phyloP scores from a whole-genome alignment of 2,329 filamentous ascomycete genomes.

The Fusarium brevicatenulatum region DNA sequence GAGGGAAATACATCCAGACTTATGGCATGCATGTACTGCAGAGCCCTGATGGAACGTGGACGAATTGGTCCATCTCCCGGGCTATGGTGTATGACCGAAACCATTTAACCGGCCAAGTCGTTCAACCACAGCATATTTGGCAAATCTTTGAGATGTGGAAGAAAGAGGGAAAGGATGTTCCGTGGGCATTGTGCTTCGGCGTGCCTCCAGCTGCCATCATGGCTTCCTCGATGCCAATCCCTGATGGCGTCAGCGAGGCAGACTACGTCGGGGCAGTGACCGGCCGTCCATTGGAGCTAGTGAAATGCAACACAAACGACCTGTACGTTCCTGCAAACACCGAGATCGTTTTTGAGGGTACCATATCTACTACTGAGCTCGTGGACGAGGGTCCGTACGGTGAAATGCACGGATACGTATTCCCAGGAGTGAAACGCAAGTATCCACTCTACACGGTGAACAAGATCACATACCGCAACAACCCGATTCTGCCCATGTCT shows the following conservation, averaged over 20 bases:
- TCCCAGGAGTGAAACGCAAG: background rate
- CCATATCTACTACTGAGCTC: constrained; percentile 46
- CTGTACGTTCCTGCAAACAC: constrained; percentile 59
- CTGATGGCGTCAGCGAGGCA: constrained; percentile 54
- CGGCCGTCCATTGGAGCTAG: constrained; percentile 56
- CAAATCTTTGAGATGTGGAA: constrained; percentile 61
- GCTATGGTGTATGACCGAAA: constrained; percentile 59
- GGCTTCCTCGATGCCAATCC: constrained; percentile 56
- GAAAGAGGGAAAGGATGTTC: constrained; percentile 55
- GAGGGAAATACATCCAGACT: constrained; percentile 62
- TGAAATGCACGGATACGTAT: constrained; percentile 47
- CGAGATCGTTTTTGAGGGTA: constrained; percentile 63
- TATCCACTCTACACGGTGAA: constrained; percentile 18
- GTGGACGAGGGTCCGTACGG: constrained; percentile 61
- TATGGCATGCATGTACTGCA: constrained; percentile 61
- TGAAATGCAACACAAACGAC: constrained; percentile 62
- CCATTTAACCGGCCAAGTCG: constrained; percentile 54
- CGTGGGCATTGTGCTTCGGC: constrained; percentile 60
- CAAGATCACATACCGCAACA: constrained; percentile 18
- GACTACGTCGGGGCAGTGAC: constrained; percentile 59
- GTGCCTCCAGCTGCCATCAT: constrained; percentile 62
- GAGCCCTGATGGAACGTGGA: constrained; percentile 58
- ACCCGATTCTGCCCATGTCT: constrained; percentile 22
- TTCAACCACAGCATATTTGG: constrained; percentile 58
- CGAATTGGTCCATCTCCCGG: constrained; percentile 58